Evolutionary conservation across 1,139 yeast genomes (phyloP).

Genomic region (Candida sp.): DNA sequence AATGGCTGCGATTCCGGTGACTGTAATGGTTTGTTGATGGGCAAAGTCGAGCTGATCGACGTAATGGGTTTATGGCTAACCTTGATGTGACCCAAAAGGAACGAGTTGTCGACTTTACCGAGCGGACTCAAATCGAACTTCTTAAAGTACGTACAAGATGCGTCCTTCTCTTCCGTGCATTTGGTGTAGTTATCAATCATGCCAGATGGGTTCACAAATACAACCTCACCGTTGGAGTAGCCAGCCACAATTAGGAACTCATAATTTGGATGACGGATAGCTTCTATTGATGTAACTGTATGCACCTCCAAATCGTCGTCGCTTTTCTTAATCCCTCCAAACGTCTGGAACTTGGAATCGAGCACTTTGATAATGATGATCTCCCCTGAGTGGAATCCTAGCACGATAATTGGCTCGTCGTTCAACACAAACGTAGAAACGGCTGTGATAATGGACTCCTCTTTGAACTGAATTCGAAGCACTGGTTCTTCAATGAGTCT

Average conservation of each 20-base stretch:
- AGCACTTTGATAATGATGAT: constrained; percentile 32
- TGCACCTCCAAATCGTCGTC: constrained; percentile 16
- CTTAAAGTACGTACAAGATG: constrained; percentile 41
- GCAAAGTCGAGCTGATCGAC: constrained; percentile 28
- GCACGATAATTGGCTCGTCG: constrained; percentile 28
- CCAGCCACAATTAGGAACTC: constrained; percentile 42
- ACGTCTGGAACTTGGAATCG: constrained; percentile 29
- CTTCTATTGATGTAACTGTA: constrained; percentile 37
- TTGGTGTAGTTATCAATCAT: constrained; percentile 23
- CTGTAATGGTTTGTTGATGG: constrained; percentile 14
- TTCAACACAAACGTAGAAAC: constrained; percentile 27
- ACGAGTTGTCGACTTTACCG: constrained; percentile 10
- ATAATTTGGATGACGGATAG: constrained; percentile 32
- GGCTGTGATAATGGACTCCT: constrained; percentile 30
- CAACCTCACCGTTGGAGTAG: constrained; percentile 45
- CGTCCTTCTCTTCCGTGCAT: constrained; percentile 35
- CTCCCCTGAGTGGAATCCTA: constrained; percentile 45
- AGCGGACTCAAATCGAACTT: constrained; percentile 42
- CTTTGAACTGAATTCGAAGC: constrained; percentile 34
- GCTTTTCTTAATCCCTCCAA: constrained; percentile 20
- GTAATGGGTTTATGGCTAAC: constrained; percentile 61
- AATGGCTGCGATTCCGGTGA: constrained; percentile 40
- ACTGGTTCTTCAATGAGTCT: constrained; percentile 37
- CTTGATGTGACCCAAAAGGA: constrained; percentile 55
- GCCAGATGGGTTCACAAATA: constrained; percentile 33